Evolutionary conservation across 1,284 basidiomycete genomes (phyloP), one percentile per base, ranked within the genome.

Genomic region (Moesziomyces aphidis): DNA sequence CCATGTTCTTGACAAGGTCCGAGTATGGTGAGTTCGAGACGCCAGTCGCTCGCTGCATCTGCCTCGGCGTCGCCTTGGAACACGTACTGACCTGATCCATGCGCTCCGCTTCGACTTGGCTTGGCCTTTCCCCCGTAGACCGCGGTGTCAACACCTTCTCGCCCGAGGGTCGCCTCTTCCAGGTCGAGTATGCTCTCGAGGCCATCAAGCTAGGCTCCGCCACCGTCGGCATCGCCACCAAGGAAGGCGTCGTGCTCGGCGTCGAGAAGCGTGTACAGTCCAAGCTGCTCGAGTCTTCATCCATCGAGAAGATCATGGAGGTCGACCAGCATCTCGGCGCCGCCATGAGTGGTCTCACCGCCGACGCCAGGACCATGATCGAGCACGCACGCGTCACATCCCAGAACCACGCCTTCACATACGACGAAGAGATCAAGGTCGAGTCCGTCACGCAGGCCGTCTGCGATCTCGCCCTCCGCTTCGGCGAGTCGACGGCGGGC

Each of bases 271-370:
- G 97, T 85, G 94, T 97, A 55, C 95, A 97, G 86, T 98, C 95
- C 0, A 93, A 94, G 24, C 89, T 99, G 58, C 90, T 99, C 77
- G 97, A 98, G 87, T 91, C 93, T 21, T 93, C 90, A 72, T 95
- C 94, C 60, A 96, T 99, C 85, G 97, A 99, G 86, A 99, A 99
- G 88, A 99, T 99, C 85, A 98, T 99, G 95, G 96, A 99, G 88
- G 97, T 99, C 81, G 97, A 99, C 87, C 83, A 86, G 19, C 97
- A 99, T 87, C 89, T 99, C 59, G 97, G 95, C 21, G 97, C 95
- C 79, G 97, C 97, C 59, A 98, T 99, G 95, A 95, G 93, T 60
- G 96, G 96, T 23, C 89, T 99, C 73, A 97, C 94, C 36, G 97
- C 97, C 55, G 97, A 99, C 86, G 97, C 97, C 54, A 90, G 97